Conservation (phyloP, 2,329 filamentous ascomycete genomes). For the Madurella mycetomatis region DNA sequence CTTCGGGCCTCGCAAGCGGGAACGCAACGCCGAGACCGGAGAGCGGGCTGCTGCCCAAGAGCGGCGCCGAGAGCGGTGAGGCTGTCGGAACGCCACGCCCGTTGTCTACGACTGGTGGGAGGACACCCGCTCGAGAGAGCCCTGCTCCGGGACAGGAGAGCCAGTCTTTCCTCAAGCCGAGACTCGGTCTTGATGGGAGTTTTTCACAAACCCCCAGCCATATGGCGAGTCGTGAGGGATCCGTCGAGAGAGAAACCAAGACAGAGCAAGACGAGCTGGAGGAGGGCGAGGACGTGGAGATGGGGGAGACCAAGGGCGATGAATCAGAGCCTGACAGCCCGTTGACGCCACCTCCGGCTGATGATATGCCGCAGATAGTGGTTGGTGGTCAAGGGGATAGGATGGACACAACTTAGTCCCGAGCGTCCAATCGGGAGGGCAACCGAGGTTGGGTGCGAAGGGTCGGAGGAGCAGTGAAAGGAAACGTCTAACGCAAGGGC, state of each 20-base stretch:
- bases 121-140: conserved; percentile 32
- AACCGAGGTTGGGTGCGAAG: background rate
- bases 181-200: conserved; percentile 28
- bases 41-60: conserved; percentile 30
- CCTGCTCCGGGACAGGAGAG: conserved; percentile 28
- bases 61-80: conserved; percentile 24
- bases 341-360: conserved; percentile 34
- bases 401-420: conserved; percentile 58
- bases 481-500: too few species aligned
- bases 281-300: conserved; percentile 29
- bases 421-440: background rate
- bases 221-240: conserved; percentile 35
- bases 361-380: conserved; percentile 45
- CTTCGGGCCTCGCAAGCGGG: conserved; percentile 43
- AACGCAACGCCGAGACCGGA: conserved; percentile 49
- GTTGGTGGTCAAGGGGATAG: conserved; percentile 52
- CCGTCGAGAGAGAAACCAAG: conserved; percentile 31
- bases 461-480: background rate
- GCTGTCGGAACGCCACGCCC: conserved; percentile 26
- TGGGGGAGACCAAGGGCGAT: conserved; percentile 50
- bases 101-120: conserved; percentile 25
- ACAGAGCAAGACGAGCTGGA: conserved; percentile 17
- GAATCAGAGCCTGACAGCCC: conserved; percentile 46
- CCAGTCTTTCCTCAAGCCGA: conserved; percentile 33
- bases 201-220: conserved; percentile 39